Evolutionary conservation across 2,329 filamentous ascomycete genomes (phyloP), one percentile per base, ranked within the genome.

Genomic region (Fusarium pseudograminearum): DNA sequence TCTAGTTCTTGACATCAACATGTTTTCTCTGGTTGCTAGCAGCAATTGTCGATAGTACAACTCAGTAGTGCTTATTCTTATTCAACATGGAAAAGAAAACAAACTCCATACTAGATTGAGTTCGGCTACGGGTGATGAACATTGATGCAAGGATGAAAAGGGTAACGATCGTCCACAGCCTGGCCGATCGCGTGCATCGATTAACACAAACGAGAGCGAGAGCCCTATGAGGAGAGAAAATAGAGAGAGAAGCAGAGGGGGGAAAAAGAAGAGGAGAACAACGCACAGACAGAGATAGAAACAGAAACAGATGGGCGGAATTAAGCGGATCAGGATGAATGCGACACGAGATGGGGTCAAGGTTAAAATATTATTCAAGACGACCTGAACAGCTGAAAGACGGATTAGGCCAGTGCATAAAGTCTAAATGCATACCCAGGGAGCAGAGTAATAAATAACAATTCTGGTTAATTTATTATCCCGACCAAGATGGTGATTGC

Each of bases 61-160:
- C 24, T 30, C 18, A 5, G 12, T 52, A 52, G 24, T 51, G 33
- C 22, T 36, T 20, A 36, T 50, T 50, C 54, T 46, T 54, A 30
- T 44, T 61, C 26, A 20, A 47, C 44, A 51, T 36, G 15, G 9
- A 52, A 22, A 22, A 15, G 52, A 54, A 41, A 57, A 62, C 44
- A 67, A 67, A 56, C 67, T 58, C 45, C 14, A 40, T 42, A 34
- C 61, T 52, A 56, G 36, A 38, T 47, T 69, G 40, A 58, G 33
- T 44, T 70, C 61, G 67, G 57, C 56, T 61, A 48, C 66, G 67
- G 67, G 57, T 69, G 67, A 69, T 69, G 36, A 14, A 30, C 66
- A 45, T 67, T 16, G 44, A 42, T 52, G 38, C 47, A 46, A 20
- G 45, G 26, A 26, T 28, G n/a, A 18, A 57, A 63, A 18, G 38